Base-by-base conservation (phyloP, 352 stramenopile genomes). In the Globisporangium emineosum region DNA sequence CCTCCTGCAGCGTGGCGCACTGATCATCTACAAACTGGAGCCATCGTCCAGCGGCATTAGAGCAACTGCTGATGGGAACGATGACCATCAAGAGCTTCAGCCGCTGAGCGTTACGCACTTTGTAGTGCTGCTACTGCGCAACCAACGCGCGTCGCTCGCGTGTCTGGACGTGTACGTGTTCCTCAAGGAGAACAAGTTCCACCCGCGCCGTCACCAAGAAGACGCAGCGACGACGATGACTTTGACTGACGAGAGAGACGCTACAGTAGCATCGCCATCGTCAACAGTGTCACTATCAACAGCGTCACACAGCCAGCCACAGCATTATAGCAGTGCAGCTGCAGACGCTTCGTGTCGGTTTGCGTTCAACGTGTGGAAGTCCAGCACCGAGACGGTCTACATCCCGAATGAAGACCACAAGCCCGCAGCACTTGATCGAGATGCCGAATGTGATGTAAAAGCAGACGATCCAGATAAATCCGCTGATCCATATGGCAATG, bases 141-240 rank as follows among this genome's bases (percentile, higher is more conserved):
- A 77, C 43, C 27, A 67, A 1, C 60, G 64, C 7, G 72, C 78
- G 29, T 82, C 78, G 15, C 51, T 73, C 10, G 66, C 75, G 13
- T 87, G 77, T 50, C 57, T 87, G 17, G 68, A 81, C 12, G 77
- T 77, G 32, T 93, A 93, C 65, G 58, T 54, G 15, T 88, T 79
- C 42, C 70, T 93, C 25, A 90, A 90, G 56, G 71, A 79, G 45
- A 70, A 82, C 59, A 78, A 91, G 67, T 79, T 93, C 43, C 76
- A 90, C 23, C 82, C 84, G 2, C 76, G 79, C 3, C 78, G 84
- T 8, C 76, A 78, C 49, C 37, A 19, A 6, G 30, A 37, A 27
- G 37, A 59, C 9, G 23, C 12, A 19, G 19, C 5, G 45, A 19
- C 45, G 8, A 25, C 25, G 5, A 17, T 2, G 17, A 13, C 19